Conservation (phyloP, 805 yeast genomes). For the Lipomyces kockii region DNA sequence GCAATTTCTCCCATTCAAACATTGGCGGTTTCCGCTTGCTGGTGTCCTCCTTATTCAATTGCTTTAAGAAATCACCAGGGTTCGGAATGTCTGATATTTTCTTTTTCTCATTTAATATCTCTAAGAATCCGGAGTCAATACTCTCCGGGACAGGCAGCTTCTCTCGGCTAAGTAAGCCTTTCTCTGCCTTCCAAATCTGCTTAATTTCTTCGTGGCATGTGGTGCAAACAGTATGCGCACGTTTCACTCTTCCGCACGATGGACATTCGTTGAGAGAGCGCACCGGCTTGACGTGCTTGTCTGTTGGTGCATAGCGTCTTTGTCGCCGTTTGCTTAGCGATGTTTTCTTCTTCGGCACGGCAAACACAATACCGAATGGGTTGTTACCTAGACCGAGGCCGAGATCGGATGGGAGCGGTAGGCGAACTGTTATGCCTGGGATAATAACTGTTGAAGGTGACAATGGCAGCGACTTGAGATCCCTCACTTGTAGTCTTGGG, state of each 20-base stretch:
- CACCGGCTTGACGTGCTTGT: conserved; percentile 76
- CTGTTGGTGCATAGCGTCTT: conserved; percentile 79
- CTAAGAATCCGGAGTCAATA: conserved; percentile 28
- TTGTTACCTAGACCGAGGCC: conserved; percentile 47
- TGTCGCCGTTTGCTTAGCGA: conserved; percentile 86
- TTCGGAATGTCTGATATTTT: conserved; percentile 24
- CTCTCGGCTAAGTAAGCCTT: conserved; percentile 16
- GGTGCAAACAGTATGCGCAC: conserved; percentile 91
- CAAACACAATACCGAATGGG: conserved; percentile 68
- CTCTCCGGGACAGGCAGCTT: conserved; percentile 22
- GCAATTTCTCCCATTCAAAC: conserved; percentile 25
- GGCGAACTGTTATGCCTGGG: conserved; percentile 25
- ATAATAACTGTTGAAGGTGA: conserved; percentile 8
- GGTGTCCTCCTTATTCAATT: conserved; percentile 39
- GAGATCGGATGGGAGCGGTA: conserved; percentile 28
- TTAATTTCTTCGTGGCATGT: conserved; percentile 84
- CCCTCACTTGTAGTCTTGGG: conserved; percentile 14
- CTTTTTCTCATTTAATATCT: conserved; percentile 21
- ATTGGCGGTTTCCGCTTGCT: conserved; percentile 22
- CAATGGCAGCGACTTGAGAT: neutral
- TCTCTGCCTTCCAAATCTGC: conserved; percentile 62
- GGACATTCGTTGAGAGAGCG: conserved; percentile 88
- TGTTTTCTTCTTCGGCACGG: conserved; percentile 93
- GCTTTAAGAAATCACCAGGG: conserved; percentile 19
- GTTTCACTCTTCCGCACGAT: conserved; percentile 89